A percentile compares a stretch with the other conserved stretches of the same genome.
Conservation (phyloP, 176 grass and related monocot genomes). For the Rhipidocladum racemiflorum region DNA sequence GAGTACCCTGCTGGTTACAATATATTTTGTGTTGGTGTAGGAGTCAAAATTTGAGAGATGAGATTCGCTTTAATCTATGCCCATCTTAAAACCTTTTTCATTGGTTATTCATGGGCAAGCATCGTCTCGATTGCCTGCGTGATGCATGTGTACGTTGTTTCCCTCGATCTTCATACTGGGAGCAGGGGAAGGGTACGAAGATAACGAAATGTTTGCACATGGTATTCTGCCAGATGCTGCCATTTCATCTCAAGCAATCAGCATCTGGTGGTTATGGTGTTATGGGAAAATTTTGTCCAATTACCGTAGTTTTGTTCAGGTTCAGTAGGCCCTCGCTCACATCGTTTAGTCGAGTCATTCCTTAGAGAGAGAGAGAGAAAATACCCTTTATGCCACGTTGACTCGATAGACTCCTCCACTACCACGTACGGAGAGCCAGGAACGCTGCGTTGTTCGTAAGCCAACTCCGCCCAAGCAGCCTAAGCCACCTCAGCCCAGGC, state of each 20-base stretch:
- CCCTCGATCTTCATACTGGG: too few species aligned
- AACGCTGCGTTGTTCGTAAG: too few species aligned
- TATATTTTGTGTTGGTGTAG: constrained; percentile 48
- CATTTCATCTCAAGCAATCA: background rate
- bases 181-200: background rate
- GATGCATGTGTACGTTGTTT: background rate
- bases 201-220: background rate
- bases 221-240: background rate
- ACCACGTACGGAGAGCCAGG: too few species aligned
- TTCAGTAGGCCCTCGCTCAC: too few species aligned
- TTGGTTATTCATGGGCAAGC: background rate
- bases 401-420: too few species aligned
- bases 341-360: background rate
- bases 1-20: constrained; percentile 39
- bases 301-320: background rate
- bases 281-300: background rate
- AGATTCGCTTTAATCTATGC: background rate
- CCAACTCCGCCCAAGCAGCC: too few species aligned
- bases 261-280: background rate
- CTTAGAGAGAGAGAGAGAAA: too few species aligned
- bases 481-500: too few species aligned
- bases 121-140: background rate
- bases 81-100: background rate
- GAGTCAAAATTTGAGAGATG: background rate
- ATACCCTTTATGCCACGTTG: too few species aligned